Evolutionary conservation across 1,284 basidiomycete genomes (phyloP).

Genomic region (Trichosporon asahii): DNA sequence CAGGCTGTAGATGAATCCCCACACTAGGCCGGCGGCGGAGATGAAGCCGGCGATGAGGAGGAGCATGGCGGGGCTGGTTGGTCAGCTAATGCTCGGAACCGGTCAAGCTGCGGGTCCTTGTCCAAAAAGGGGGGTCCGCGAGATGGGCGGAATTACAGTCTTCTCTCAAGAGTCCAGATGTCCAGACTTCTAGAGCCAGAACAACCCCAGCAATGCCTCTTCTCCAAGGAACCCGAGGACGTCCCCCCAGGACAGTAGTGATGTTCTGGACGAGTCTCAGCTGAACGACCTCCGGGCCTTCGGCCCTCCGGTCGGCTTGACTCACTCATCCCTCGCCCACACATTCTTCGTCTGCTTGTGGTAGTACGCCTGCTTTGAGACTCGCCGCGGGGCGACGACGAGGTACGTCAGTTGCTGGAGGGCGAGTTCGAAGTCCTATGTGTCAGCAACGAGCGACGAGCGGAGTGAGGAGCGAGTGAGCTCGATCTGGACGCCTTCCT

Average conservation of each 20-base stretch:
- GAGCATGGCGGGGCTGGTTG: constrained; percentile 69
- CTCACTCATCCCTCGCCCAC: constrained; percentile 83
- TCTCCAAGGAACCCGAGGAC: too few relatives aligned
- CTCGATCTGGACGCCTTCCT: too few relatives aligned
- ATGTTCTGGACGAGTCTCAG: too few relatives aligned
- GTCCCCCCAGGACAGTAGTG: too few relatives aligned
- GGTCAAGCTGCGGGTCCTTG: too few relatives aligned
- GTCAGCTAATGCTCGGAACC: neutral
- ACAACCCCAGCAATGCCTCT: too few relatives aligned
- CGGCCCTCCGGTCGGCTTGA: constrained; percentile 1
- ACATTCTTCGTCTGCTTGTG: constrained; percentile 91
- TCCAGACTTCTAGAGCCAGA: neutral
- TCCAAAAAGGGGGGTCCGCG: too few relatives aligned
- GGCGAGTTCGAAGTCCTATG: constrained; percentile 87
- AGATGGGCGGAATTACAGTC: too few relatives aligned
- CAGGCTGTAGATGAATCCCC: constrained; percentile 78
- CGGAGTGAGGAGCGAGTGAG: too few relatives aligned
- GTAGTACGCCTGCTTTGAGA: constrained; percentile 59
- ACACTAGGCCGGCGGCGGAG: constrained; percentile 70
- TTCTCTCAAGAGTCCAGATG: too few relatives aligned
- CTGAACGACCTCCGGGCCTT: too few relatives aligned
- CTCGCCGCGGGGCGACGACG: constrained; percentile 81
- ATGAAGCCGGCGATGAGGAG: constrained; percentile 70
- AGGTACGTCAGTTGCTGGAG: constrained; percentile 90
- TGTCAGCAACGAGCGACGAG: constrained; percentile 8